Conservation (phyloP, 495 filamentous ascomycete species). For the Viridothelium virens region DNA sequence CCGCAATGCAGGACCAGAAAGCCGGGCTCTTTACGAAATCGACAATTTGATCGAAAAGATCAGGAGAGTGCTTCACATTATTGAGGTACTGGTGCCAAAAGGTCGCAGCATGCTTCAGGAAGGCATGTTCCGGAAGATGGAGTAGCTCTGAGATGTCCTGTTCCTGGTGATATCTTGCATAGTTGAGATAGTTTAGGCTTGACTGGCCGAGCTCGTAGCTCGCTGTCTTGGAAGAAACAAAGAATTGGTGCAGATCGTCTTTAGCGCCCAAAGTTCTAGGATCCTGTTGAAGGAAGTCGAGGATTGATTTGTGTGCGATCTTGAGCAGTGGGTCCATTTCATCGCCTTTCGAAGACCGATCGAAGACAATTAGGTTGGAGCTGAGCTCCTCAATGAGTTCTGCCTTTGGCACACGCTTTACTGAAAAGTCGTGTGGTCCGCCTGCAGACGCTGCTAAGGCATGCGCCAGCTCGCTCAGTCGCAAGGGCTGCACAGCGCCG, state of each 20-base stretch:
- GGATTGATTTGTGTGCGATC: slow-evolving; percentile 29
- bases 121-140: slow-evolving; percentile 23
- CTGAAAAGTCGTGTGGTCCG: slow-evolving; percentile 11
- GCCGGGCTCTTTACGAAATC: slow-evolving; percentile 24
- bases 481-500: slow-evolving; percentile 23
- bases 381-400: slow-evolving; percentile 28
- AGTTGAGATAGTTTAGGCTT: slow-evolving; percentile 28
- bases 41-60: slow-evolving; percentile 16
- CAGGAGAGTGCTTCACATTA: slow-evolving; percentile 9
- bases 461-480: slow-evolving; percentile 24
- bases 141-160: slow-evolving; percentile 17
- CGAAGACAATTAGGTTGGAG: slow-evolving; percentile 21
- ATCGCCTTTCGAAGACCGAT: slow-evolving; percentile 18
- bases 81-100: slow-evolving; percentile 28
- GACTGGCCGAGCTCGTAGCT: slow-evolving; percentile 25
- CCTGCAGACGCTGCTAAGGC: slow-evolving; percentile 18
- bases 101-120: slow-evolving; percentile 27
- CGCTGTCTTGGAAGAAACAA: slow-evolving; percentile 18
- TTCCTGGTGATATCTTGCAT: slow-evolving; percentile 25
- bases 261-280: slow-evolving; percentile 18
- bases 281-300: slow-evolving; percentile 30
- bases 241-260: slow-evolving; percentile 26
- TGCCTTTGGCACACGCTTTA: slow-evolving; percentile 12
- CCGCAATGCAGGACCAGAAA: slow-evolving; percentile 31
- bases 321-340: slow-evolving; percentile 24